These are phyloP conservation scores for Leptographium procerum DNA, from an alignment of 2,329 filamentous ascomycete genomes.

Conservation along the genomic window DNA sequence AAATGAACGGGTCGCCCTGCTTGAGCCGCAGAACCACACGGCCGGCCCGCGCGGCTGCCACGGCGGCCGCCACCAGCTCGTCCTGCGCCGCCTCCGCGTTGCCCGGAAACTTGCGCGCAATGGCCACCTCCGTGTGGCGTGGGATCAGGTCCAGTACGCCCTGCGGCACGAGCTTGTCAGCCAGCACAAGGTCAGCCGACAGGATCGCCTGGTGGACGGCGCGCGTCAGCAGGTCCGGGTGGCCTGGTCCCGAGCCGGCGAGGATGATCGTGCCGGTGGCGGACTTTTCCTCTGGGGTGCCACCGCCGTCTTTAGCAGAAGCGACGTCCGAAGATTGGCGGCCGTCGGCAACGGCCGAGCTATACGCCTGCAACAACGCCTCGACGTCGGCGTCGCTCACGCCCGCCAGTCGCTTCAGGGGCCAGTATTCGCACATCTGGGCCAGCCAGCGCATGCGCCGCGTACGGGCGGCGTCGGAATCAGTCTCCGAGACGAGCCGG, in stretches of 20 bases:
- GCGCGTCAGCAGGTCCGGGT: slow-evolving; percentile 81
- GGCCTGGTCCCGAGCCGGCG: slow-evolving; percentile 83
- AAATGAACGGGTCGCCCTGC: slow-evolving; percentile 94
- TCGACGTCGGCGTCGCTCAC: slow-evolving; percentile 74
- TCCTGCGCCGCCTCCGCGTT: slow-evolving; percentile 91
- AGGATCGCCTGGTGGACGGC: slow-evolving; percentile 69
- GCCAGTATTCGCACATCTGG: slow-evolving; percentile 99
- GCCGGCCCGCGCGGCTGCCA: slow-evolving; percentile 53
- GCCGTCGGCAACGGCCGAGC: slow-evolving; percentile 16
- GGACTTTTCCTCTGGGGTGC: too few relatives aligned
- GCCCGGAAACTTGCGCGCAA: slow-evolving; percentile 93
- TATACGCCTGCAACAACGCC: slow-evolving; percentile 62
- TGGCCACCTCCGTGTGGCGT: slow-evolving; percentile 76
- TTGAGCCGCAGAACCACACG: slow-evolving; percentile 81
- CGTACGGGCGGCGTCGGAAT: slow-evolving; percentile 62
- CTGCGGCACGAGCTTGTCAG: slow-evolving; percentile 76
- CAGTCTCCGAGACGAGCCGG: slow-evolving; percentile 62
- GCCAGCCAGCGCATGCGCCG: slow-evolving; percentile 84
- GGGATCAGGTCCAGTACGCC: slow-evolving; percentile 83
- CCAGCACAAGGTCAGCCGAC: slow-evolving; percentile 65
- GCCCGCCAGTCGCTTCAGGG: slow-evolving; percentile 65
- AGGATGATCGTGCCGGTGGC: slow-evolving; percentile 64
- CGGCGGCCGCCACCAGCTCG: slow-evolving; percentile 70
- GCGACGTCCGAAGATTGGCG: slow-evolving; percentile 8
- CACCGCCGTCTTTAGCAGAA: too few relatives aligned